A percentile compares a stretch with the other conserved stretches of the same genome.
phyloP scores from a whole-genome alignment of 805 yeast species.

The Sugiyamaella valdiviana region DNA sequence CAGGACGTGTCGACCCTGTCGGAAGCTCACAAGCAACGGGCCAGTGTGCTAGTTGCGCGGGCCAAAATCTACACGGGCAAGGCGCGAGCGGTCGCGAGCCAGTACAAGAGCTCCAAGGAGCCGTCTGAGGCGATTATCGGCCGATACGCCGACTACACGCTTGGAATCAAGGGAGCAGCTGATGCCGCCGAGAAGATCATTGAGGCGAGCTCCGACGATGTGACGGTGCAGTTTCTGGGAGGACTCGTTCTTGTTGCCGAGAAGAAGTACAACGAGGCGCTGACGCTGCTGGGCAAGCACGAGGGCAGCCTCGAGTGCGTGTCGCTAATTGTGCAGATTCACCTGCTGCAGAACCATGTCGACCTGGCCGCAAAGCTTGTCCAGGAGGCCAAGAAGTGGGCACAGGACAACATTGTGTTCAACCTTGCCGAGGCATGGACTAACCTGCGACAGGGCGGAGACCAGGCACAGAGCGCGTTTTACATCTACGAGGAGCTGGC shows the following conservation, averaged over 20 bases:
- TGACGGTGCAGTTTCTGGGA: slow-evolving; percentile 36
- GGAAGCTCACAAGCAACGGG: slow-evolving; percentile 23
- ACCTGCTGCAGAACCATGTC: slow-evolving; percentile 37
- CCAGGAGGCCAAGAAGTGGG: slow-evolving; percentile 40
- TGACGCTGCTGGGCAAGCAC: slow-evolving; percentile 34
- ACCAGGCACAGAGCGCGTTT: slow-evolving; percentile 35
- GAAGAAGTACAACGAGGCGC: slow-evolving; percentile 40
- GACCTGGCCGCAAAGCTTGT: slow-evolving; percentile 45
- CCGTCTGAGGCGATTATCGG: slow-evolving; percentile 24
- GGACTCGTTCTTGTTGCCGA: slow-evolving; percentile 38
- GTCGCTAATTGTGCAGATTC: slow-evolving; percentile 33
- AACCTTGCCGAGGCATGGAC: slow-evolving; percentile 77
- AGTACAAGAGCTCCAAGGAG: slow-evolving; percentile 19
- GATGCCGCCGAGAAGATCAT: slow-evolving; percentile 20
- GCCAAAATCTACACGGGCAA: slow-evolving; percentile 34
- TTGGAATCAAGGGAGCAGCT: slow-evolving; percentile 23
- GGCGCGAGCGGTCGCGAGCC: slow-evolving; percentile 27
- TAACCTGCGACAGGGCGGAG: slow-evolving; percentile 39
- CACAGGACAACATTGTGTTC: slow-evolving; percentile 67
- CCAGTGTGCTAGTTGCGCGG: slow-evolving; percentile 32
- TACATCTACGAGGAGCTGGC: slow-evolving; percentile 66
- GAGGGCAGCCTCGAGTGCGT: slow-evolving; percentile 37
- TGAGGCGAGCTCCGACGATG: slow-evolving; percentile 23
- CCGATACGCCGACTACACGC: slow-evolving; percentile 25
- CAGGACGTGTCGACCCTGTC: slow-evolving; percentile 24